These are phyloP conservation scores for Lodderomyces margitis DNA, from an alignment of 1,139 yeast species.

Conservation along the genomic window DNA sequence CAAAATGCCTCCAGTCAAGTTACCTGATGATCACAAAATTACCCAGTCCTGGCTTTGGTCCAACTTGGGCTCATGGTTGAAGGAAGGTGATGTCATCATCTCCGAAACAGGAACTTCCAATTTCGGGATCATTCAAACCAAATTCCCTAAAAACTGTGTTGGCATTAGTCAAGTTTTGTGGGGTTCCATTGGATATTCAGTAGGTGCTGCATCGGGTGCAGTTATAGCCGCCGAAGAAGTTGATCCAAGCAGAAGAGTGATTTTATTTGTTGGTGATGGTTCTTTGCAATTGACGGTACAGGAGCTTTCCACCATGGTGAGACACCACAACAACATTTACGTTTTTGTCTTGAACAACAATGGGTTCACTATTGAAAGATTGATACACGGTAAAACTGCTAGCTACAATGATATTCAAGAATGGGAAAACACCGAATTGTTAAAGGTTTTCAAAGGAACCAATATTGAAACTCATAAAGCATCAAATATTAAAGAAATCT, in stretches of 20 bases:
- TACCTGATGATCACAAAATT: slow-evolving; percentile 15
- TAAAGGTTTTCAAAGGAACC: slow-evolving; percentile 31
- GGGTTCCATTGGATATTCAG: slow-evolving; percentile 90
- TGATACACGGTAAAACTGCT: slow-evolving; percentile 38
- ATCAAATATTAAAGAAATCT: slow-evolving; percentile 27
- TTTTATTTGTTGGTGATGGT: slow-evolving; percentile 39
- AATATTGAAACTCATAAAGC: slow-evolving; percentile 27
- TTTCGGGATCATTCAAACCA: slow-evolving; percentile 40
- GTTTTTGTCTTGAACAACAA: slow-evolving; percentile 39
- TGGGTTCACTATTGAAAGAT: slow-evolving; percentile 41
- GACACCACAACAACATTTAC: slow-evolving; percentile 31
- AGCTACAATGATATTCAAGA: slow-evolving; percentile 39
- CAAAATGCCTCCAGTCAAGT: slow-evolving; percentile 16
- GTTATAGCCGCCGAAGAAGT: slow-evolving; percentile 50
- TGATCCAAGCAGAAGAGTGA: slow-evolving; percentile 26
- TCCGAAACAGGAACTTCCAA: slow-evolving; percentile 44
- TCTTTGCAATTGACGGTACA: slow-evolving; percentile 45
- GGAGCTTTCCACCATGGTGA: slow-evolving; percentile 40
- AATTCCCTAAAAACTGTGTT: slow-evolving; percentile 33
- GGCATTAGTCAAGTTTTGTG: slow-evolving; percentile 50
- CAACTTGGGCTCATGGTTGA: slow-evolving; percentile 31
- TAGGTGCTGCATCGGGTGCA: slow-evolving; percentile 84
- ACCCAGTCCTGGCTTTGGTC: slow-evolving; percentile 41
- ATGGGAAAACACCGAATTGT: slow-evolving; percentile 35
- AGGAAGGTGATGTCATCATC: slow-evolving; percentile 35